Percentiles rank a stretch among this genome's conserved stretches.
These are phyloP conservation scores for Populus hybrid DNA, from an alignment of 441 rosid species.

Conservation along the genomic window DNA sequence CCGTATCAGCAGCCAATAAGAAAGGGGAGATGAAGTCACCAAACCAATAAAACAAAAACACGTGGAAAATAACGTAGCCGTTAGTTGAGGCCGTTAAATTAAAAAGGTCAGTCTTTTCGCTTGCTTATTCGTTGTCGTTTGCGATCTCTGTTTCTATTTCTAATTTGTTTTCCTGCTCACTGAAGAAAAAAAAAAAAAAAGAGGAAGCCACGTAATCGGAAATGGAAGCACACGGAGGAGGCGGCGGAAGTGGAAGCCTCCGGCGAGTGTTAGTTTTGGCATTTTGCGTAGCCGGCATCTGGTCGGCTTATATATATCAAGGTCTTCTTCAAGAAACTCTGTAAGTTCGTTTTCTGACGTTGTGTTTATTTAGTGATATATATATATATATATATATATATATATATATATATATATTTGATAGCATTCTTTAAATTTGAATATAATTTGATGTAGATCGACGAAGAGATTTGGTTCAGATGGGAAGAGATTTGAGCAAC, in stretches of 20 bases:
- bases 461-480: conserved; percentile 86
- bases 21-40: conserved; percentile 29
- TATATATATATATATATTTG: neutral
- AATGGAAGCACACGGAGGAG: conserved; percentile 66
- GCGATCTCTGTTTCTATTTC: neutral
- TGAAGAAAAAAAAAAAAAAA: neutral
- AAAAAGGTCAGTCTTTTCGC: neutral
- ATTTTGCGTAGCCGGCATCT: conserved; percentile 91
- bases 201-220: conserved; percentile 16
- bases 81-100: conserved; percentile 6
- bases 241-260: conserved; percentile 41
- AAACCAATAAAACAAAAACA: conserved; percentile 46
- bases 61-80: conserved; percentile 56
- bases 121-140: neutral
- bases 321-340: conserved; percentile 93
- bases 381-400: neutral
- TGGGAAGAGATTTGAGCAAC: conserved; percentile 84
- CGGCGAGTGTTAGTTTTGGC: conserved; percentile 64
- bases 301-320: conserved; percentile 96
- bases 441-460: conserved; percentile 42
- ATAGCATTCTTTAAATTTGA: neutral
- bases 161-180: no score
- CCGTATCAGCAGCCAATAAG: conserved; percentile 53
- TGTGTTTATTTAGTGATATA: neutral
- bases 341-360: conserved; percentile 38